A percentile compares a stretch with the other conserved stretches of the same genome.
phyloP scores from a whole-genome alignment of 1,284 basidiomycete species.

The Sporisorium scitamineum region DNA sequence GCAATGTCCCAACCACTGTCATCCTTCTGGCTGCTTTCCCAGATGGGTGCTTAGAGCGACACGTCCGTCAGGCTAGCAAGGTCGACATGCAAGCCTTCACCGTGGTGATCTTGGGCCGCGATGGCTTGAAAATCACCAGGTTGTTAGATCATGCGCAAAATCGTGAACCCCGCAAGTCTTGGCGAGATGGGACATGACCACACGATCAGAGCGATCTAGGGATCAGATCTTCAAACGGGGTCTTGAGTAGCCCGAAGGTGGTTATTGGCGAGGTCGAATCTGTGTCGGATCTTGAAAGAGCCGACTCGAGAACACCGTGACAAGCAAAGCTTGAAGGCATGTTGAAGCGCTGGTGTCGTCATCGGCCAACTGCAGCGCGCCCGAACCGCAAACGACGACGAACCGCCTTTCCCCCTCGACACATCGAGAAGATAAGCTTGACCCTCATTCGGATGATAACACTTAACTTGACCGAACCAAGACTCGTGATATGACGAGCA shows the following conservation, averaged over 20 bases:
- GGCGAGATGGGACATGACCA: neutral
- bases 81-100: neutral
- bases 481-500: too few relatives aligned
- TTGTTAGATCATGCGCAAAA: neutral
- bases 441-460: neutral
- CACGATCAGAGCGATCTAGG: constrained; percentile 2
- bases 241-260: neutral
- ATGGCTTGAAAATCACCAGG: neutral
- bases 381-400: neutral
- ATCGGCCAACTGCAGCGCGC: constrained; percentile 19
- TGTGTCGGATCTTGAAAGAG: neutral
- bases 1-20: neutral
- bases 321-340: neutral
- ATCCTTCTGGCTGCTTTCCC: neutral
- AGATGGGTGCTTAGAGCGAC: too few relatives aligned
- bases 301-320: neutral
- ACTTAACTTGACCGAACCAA: too few relatives aligned
- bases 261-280: neutral
- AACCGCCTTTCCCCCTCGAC: too few relatives aligned
- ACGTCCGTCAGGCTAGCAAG: neutral
- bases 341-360: constrained; percentile 14
- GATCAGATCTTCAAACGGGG: neutral
- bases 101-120: neutral
- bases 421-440: neutral
- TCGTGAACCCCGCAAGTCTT: neutral